phyloP scores from a whole-genome alignment of 805 yeast genomes.

The Yamadazyma takamatsuzukensis region DNA sequence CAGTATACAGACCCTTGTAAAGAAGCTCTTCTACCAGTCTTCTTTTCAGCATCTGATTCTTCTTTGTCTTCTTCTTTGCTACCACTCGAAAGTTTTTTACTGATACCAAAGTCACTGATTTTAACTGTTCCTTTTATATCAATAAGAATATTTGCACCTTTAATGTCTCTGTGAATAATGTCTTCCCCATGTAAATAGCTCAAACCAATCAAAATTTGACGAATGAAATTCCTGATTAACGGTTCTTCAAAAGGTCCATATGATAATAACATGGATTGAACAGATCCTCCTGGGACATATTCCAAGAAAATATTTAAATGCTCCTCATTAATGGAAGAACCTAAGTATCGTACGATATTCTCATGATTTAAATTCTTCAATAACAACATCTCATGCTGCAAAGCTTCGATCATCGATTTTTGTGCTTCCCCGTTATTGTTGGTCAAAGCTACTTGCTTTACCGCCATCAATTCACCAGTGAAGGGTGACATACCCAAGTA shows the following conservation, averaged over 20 bases:
- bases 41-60: conserved; percentile 16
- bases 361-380: conserved; percentile 81
- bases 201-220: conserved; percentile 74
- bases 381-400: conserved; percentile 76
- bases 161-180: conserved; percentile 82
- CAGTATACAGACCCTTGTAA: conserved; percentile 92
- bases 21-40: conserved; percentile 61
- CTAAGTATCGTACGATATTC: conserved; percentile 88
- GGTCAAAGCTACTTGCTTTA: conserved; percentile 83
- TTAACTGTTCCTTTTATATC: conserved; percentile 79
- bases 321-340: conserved; percentile 73
- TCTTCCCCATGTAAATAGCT: conserved; percentile 69
- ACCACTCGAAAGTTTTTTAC: conserved; percentile 35
- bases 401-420: conserved; percentile 65
- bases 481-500: conserved; percentile 86
- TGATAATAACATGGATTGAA: conserved; percentile 64
- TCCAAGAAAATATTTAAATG: conserved; percentile 70
- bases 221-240: conserved; percentile 62
- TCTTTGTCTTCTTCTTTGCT: conserved; percentile 7
- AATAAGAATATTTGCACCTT: conserved; percentile 82
- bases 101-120: conserved; percentile 84
- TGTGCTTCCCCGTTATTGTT: conserved; percentile 31
- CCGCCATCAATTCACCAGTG: conserved; percentile 96
- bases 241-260: conserved; percentile 83
- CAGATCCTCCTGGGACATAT: conserved; percentile 56